Evolutionary conservation across 2,329 filamentous ascomycete genomes (phyloP), one percentile per base, ranked within the genome.

Genomic region (Fusarium phyllophilum): DNA sequence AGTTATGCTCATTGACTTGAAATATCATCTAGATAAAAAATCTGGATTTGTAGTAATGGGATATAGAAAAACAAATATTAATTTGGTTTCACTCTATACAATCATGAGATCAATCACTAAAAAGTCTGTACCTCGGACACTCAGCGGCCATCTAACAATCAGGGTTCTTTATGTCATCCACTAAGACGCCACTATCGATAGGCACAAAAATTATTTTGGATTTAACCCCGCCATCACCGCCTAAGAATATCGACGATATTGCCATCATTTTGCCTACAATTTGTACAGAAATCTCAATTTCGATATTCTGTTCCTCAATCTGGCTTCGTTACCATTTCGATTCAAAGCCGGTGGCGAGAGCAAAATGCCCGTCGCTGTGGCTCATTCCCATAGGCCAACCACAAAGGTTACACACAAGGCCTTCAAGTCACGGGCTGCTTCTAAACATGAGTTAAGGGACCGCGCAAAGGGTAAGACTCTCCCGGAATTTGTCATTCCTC

Each of bases 351-450:
- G 93, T 81, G 86, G 90, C 83, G 86, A 87, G 82, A 88, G 87
- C 84, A 93, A 89, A 78, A 96, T 96, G 94, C 91, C 93, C 80
- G 89, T 90, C 83, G 86, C 88, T 69, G 88, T 89, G 80, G 82
- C 87, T 76, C 94, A 98, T 84, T 95, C 96, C 81, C 96, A 99
- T 84, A 90, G 96, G 82, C 94, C 94, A 80, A 98, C 95, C 66
- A 97, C 95, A 61, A 99, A 98, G 87, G 87, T 90, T 79, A 85
- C 89, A 75, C 91, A 97, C 85, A 99, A 99, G 87, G 83, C 92
- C 33, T 99, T 95, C 88, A 99, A 99, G 85, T 94, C 94, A 66
- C 92, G 92, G 81, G 95, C 97, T 86, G 90, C 95, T 45, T 94
- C 94, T 71, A 98, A 98, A 83, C 91, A 94, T 79, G 90, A 94